Evolutionary conservation across 2,329 filamentous ascomycete genomes (phyloP).

Genomic region (Epichloe gansuensis): DNA sequence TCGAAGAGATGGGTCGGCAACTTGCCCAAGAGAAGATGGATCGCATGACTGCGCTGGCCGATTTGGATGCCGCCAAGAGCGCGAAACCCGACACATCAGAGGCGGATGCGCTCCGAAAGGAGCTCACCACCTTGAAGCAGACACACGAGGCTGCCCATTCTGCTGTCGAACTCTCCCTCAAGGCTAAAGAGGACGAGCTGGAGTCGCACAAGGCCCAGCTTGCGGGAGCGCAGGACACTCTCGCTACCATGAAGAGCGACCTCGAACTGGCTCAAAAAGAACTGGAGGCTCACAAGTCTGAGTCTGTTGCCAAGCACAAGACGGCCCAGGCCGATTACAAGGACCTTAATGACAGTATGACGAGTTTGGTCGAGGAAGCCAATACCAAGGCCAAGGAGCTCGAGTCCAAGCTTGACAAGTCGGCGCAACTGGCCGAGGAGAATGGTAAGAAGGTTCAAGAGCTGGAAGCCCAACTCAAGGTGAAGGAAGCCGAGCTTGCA

Average conservation of each 20-base stretch:
- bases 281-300: conserved; percentile 37
- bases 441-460: conserved; percentile 35
- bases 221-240: conserved; percentile 22
- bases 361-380: conserved; percentile 45
- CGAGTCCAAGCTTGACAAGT: conserved; percentile 35
- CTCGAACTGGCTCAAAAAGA: conserved; percentile 38
- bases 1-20: conserved; percentile 36
- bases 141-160: conserved; percentile 31
- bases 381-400: conserved; percentile 39
- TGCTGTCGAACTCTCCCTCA: conserved; percentile 18
- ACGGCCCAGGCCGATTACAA: conserved; percentile 47
- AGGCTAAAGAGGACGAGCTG: conserved; percentile 24
- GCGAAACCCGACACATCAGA: conserved; percentile 43
- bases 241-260: conserved; percentile 24
- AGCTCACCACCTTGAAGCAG: conserved; percentile 36
- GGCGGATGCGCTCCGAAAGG: conserved; percentile 36
- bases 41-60: conserved; percentile 44
- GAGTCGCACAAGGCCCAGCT: conserved; percentile 23
- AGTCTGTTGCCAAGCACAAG: conserved; percentile 39
- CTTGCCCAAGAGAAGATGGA: conserved; percentile 48
- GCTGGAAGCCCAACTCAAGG: conserved; percentile 42
- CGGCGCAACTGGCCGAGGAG: conserved; percentile 33
- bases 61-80: conserved; percentile 45
- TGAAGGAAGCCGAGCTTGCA: conserved; percentile 50
- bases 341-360: conserved; percentile 51